These are phyloP conservation scores for Neurospora intermedia DNA, from an alignment of 495 filamentous ascomycete genomes.

Conservation along the genomic window DNA sequence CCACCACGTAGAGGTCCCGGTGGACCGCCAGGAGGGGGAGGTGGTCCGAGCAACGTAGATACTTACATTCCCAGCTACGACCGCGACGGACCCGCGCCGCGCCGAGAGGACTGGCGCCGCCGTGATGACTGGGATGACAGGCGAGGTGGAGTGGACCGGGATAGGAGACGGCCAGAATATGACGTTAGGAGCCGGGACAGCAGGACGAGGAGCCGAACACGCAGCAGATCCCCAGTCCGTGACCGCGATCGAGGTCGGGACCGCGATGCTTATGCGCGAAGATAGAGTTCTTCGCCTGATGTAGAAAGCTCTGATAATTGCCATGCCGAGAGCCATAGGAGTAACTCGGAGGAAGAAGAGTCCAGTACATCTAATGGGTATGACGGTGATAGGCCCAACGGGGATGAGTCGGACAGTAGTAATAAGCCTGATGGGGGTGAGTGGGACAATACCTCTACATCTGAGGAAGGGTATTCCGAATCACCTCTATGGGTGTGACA, in stretches of 20 bases:
- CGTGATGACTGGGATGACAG: conserved; percentile 35
- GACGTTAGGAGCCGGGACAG: conserved; percentile 37
- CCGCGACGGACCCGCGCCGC: conserved; percentile 23
- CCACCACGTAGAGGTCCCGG: conserved; percentile 21
- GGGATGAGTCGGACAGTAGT: not conserved
- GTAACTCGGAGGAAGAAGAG: not conserved
- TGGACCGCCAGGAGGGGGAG: conserved; percentile 17
- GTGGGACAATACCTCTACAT: not conserved
- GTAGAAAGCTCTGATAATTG: not conserved
- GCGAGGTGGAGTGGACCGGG: conserved; percentile 26
- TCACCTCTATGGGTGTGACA: not conserved
- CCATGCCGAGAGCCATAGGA: not conserved
- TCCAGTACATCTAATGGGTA: not conserved
- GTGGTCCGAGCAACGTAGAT: conserved; percentile 35
- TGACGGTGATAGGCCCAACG: not conserved
- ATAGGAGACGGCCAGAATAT: conserved; percentile 26
- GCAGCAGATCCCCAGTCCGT: conserved; percentile 35
- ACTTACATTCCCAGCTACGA: conserved; percentile 52
- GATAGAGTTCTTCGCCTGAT: conserved; percentile 18
- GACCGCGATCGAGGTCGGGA: conserved; percentile 34
- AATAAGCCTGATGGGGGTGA: not conserved
- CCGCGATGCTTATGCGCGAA: conserved; percentile 27
- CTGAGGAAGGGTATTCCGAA: not conserved
- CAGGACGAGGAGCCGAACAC: conserved; percentile 32
- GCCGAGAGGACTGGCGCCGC: conserved; percentile 37